These are phyloP conservation scores for Ilyonectria robusta DNA, from an alignment of 2,329 filamentous ascomycete genomes.

Conservation along the genomic window DNA sequence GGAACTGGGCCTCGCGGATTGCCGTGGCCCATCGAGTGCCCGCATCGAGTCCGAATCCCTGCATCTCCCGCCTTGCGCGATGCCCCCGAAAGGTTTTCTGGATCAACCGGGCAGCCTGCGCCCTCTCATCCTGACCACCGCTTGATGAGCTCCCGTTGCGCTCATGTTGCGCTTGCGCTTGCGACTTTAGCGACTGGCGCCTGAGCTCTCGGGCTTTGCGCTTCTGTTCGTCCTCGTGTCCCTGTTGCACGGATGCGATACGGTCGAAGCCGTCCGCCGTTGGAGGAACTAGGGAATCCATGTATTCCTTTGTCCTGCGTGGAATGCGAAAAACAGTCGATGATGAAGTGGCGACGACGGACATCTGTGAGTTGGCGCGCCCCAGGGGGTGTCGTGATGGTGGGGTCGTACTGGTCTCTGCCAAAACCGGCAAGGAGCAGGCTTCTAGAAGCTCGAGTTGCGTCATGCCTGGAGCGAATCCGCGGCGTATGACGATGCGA, in stretches of 20 bases:
- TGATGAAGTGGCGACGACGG: constrained; percentile 35
- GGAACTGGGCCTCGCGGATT: constrained; percentile 69
- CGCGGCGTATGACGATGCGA: constrained; percentile 13
- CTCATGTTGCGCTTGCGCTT: constrained; percentile 48
- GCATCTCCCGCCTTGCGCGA: constrained; percentile 77
- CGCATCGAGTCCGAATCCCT: constrained; percentile 78
- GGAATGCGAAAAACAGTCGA: constrained; percentile 31
- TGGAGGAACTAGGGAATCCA: constrained; percentile 65
- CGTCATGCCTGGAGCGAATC: constrained; percentile 36
- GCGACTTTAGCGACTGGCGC: constrained; percentile 53
- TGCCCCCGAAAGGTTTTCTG: constrained; percentile 86
- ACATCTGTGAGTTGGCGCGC: constrained; percentile 31
- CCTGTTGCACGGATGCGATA: constrained; percentile 64
- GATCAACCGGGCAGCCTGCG: constrained; percentile 69
- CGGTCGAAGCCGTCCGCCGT: constrained; percentile 62
- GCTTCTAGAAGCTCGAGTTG: constrained; percentile 44
- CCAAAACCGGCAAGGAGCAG: constrained; percentile 37
- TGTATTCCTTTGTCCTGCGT: constrained; percentile 59
- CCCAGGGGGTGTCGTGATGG: constrained; percentile 31
- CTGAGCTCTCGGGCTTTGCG: constrained; percentile 57
- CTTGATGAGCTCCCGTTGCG: constrained; percentile 35
- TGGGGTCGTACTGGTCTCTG: constrained; percentile 33
- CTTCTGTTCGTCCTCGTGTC: constrained; percentile 60
- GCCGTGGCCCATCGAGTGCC: constrained; percentile 80
- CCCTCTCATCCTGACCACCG: constrained; percentile 40